phyloP scores from a whole-genome alignment of 495 filamentous ascomycete species.

The Bombardia bombarda region DNA sequence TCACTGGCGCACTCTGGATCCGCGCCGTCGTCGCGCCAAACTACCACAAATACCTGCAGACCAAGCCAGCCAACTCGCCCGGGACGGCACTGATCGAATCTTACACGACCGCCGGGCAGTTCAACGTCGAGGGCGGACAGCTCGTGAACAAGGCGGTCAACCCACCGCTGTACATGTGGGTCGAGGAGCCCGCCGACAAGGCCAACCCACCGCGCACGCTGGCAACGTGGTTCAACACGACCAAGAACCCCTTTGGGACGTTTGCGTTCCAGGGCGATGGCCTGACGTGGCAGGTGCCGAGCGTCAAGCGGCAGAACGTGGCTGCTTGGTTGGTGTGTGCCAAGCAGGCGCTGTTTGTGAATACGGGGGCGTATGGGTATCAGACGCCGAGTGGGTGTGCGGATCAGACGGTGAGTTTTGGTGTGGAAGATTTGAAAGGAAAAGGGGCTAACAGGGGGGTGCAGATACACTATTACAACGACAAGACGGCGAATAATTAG shows the following conservation, averaged over 20 bases:
- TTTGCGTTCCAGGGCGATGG: slow-evolving; percentile 52
- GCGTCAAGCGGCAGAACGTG: slow-evolving; percentile 43
- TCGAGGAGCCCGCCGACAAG: slow-evolving; percentile 41
- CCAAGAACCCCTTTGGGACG: slow-evolving; percentile 47
- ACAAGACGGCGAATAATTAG: no score
- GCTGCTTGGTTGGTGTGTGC: slow-evolving; percentile 52
- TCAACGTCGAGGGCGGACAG: slow-evolving; percentile 48
- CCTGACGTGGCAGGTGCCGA: slow-evolving; percentile 42
- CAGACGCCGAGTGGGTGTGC: slow-evolving; percentile 49
- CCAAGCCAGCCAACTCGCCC: slow-evolving; percentile 37
- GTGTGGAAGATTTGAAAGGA: no score
- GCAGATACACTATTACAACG: slow-evolving; percentile 51
- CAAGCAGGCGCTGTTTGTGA: slow-evolving; percentile 47
- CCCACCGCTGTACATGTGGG: slow-evolving; percentile 34
- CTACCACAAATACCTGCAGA: slow-evolving; percentile 58
- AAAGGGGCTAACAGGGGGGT: no score
- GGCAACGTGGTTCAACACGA: slow-evolving; percentile 41
- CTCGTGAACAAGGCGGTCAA: slow-evolving; percentile 45
- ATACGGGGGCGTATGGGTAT: slow-evolving; percentile 52
- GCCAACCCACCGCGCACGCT: slow-evolving; percentile 36
- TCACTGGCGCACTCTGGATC: slow-evolving; percentile 51
- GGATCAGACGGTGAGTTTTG: slow-evolving; percentile 49
- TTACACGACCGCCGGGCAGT: slow-evolving; percentile 52
- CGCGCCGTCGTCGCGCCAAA: slow-evolving; percentile 51
- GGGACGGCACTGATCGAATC: slow-evolving; percentile 44